phyloP scores from a whole-genome alignment of 2,329 filamentous ascomycete species.

The Aureobasidium subglaciale region DNA sequence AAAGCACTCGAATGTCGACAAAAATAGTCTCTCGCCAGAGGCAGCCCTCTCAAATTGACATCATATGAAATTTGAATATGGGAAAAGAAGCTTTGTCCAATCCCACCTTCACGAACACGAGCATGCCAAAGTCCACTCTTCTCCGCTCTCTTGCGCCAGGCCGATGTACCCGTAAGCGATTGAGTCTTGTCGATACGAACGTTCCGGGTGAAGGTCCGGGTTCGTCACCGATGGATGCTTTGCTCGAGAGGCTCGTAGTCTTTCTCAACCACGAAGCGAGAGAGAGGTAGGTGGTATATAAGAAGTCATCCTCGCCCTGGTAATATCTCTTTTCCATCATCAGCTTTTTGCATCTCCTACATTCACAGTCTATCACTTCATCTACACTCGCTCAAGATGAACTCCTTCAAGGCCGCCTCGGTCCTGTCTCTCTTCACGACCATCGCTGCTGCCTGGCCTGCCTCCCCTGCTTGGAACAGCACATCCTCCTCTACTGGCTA shows the following conservation, averaged over 20 bases:
- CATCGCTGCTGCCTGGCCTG: not conserved
- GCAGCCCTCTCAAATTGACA: not conserved
- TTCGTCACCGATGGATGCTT: not conserved
- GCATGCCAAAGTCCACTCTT: not conserved
- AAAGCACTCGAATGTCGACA: not conserved
- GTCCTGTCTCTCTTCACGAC: not conserved
- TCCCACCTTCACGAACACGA: conserved; percentile 5
- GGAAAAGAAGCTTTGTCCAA: not conserved
- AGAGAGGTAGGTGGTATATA: not conserved
- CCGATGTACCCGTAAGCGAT: not conserved
- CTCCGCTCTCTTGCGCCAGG: not conserved
- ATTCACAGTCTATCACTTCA: not conserved
- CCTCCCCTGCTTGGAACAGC: not conserved
- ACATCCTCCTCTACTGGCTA: conserved; percentile 1
- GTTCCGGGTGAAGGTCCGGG: not conserved
- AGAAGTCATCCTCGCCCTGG: not conserved
- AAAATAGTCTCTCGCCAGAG: not conserved
- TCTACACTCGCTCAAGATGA: conserved; percentile 10
- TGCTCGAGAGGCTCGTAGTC: not conserved
- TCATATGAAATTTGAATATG: not conserved
- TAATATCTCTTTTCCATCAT: not conserved
- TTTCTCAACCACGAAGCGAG: no score
- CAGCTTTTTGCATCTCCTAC: conserved; percentile 1
- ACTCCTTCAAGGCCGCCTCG: conserved; percentile 7
- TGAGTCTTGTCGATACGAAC: conserved; percentile 1